phyloP scores from a whole-genome alignment of 2,329 filamentous ascomycete species.

The Microsporum canis region DNA sequence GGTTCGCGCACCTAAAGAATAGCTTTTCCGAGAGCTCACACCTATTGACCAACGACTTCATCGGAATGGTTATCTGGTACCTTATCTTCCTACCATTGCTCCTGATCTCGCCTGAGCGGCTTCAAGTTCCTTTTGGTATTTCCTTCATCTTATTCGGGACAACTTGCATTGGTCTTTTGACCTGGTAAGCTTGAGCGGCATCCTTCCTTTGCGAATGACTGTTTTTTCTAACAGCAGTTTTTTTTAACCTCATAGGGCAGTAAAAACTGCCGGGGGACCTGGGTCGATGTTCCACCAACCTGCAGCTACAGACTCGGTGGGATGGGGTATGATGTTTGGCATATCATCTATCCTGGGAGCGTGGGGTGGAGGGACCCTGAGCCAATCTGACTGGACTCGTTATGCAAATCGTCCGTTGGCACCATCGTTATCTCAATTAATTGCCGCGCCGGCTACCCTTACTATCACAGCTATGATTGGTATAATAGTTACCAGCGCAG shows the following conservation, averaged over 20 bases:
- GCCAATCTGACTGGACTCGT: slow-evolving; percentile 40
- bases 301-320: slow-evolving; percentile 16
- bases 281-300: slow-evolving; percentile 8
- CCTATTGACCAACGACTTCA: slow-evolving; percentile 28
- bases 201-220: neutral
- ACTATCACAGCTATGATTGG: slow-evolving; percentile 28
- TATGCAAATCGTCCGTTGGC: slow-evolving; percentile 27
- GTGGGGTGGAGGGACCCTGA: slow-evolving; percentile 33
- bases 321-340: slow-evolving; percentile 30
- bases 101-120: slow-evolving; percentile 32
- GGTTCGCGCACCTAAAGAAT: slow-evolving; percentile 27
- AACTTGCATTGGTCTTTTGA: slow-evolving; percentile 2
- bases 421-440: slow-evolving; percentile 18
- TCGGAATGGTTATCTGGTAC: slow-evolving; percentile 29
- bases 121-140: slow-evolving; percentile 6
- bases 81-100: slow-evolving; percentile 33
- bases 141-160: slow-evolving; percentile 7
- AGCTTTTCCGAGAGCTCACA: slow-evolving; percentile 23
- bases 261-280: slow-evolving; percentile 2
- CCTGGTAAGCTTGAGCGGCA: neutral
- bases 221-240: neutral
- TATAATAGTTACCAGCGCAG: slow-evolving; percentile 29
- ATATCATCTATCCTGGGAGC: slow-evolving; percentile 35
- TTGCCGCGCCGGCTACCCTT: slow-evolving; percentile 28
- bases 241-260: neutral